These are phyloP conservation scores for Penicillium verhagenii DNA, from an alignment of 495 filamentous ascomycete genomes.

Conservation along the genomic window DNA sequence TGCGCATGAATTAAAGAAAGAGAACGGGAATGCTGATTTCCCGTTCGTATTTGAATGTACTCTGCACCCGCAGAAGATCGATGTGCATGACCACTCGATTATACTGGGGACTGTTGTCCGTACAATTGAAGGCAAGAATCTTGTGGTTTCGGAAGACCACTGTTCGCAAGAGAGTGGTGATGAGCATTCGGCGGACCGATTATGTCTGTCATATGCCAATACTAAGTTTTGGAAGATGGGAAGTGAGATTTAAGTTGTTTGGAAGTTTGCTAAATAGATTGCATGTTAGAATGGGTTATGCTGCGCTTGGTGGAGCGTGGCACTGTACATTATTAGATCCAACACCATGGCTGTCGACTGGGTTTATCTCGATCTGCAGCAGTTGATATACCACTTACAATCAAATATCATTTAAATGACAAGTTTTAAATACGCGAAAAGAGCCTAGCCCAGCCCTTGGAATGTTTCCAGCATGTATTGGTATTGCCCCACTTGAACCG, in stretches of 20 bases:
- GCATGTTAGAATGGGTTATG: background rate
- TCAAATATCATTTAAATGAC: too few species aligned
- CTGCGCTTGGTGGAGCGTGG: background rate
- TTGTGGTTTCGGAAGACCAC: background rate
- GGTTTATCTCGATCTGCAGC: background rate
- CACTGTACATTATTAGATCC: constrained; percentile 5
- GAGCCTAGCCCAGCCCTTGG: too few species aligned
- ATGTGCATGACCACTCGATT: constrained; percentile 46
- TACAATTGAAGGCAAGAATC: constrained; percentile 10
- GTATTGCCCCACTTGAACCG: too few species aligned
- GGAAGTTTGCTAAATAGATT: background rate
- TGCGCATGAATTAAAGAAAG: background rate
- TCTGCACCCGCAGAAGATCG: constrained; percentile 35
- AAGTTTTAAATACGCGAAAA: too few species aligned
- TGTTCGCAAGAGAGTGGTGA: background rate
- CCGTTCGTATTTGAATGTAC: constrained; percentile 44
- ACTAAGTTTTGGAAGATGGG: constrained; percentile 49
- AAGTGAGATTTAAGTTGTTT: constrained; percentile 26
- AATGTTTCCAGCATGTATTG: too few species aligned
- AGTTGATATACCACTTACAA: background rate
- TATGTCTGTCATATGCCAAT: constrained; percentile 48
- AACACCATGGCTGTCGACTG: background rate
- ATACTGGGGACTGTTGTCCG: constrained; percentile 38
- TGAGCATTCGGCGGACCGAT: constrained; percentile 15
- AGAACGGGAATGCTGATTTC: constrained; percentile 21